Evolutionary conservation across 257 asterid species (phyloP), one percentile per base, ranked within the genome.

Genomic region (Solanum chmielewskii): DNA sequence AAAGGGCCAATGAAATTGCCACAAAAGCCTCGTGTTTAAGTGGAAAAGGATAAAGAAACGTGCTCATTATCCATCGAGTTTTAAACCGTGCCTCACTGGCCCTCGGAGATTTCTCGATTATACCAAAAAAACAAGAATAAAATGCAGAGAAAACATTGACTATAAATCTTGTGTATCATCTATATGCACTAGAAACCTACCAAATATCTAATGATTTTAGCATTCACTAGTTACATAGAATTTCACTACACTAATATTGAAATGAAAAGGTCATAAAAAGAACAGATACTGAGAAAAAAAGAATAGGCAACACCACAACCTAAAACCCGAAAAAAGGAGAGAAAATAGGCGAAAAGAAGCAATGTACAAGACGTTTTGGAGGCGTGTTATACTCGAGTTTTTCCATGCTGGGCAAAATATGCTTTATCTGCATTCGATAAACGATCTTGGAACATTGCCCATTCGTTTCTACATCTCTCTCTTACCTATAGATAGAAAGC

Each of bases 361-460:
- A 76, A 76, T 86, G 88, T 86, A 86, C 88, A 86, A 49, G 47
- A 73, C 49, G 47, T 27, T 14, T 33, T 4, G 11, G 71, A 85
- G 33, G 56, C 14, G 35, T 29, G 64, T 10, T 80, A 80, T 80
- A 47, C 85, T 49, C 85, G 44, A 73, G 90, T 88, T 71, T 89
- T 90, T 88, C 88, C 91, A 62, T 88, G 88, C 91, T 93, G 93
- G 71, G 97, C 92, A 89, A 93, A 91, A 86, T 95, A 95, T 18
- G 90, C 83, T 91, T 97, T 94, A 93, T 97, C 99, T 15, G 99
- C 99, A 82, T 88, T 93, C 10, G 98, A 91, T 23, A 97, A 95
- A 68, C 99, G 98, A 89, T 95, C 99, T 88, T 97, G 99, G 87
- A 97, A 97, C 87, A 93, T 95, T 3, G 94, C 98, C 99, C 99